Evolutionary conservation across 2,329 filamentous ascomycete genomes (phyloP), one percentile per base, ranked within the genome.

Genomic region (Xylaria polymorpha): DNA sequence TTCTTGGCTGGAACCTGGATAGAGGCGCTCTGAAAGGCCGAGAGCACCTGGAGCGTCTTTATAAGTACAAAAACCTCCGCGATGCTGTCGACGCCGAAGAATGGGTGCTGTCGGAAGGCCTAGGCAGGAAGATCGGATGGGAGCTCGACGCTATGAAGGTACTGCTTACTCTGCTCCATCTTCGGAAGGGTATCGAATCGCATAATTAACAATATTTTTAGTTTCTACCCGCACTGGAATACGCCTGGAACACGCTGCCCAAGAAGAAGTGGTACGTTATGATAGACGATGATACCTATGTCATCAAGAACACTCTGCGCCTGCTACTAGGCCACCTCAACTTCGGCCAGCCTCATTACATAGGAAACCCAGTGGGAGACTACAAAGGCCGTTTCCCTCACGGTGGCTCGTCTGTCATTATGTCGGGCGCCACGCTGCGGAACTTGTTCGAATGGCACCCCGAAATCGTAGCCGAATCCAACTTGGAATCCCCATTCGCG

Each of bases 191-290:
- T 46, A 41, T 46, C n/a, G 60, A 25, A 5, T 65, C 12, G 25
- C 44, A 37, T 57, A 22, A 29, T 63, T 72, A 65, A 75, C 66
- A 35, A 12, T 41, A 14, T 5, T 48, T 67, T 1, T 68, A 88
- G 86, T 87, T 87, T 74, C 83, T 88, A 61, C 83, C 85, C 48
- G 84, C 85, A 51, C 83, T 89, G 72, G 85, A 88, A 71, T 81
- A 86, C 69, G 80, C 84, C 22, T 87, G 84, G 79, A 77, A 80
- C 46, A 80, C 78, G 18, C 80, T 87, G 74, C 86, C 86, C 0
- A 76, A 80, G 69, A 88, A 88, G 79, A 86, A 87, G 74, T 88
- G 87, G 87, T 88, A 88, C 73, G 76, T 88, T 69, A 83, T 88
- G 71, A 77, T 87, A 15, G 86, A 88, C 76, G 87, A 88, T 76